phyloP scores from a whole-genome alignment of 306 rosid genomes.

The Styphnolobium japonicum region DNA sequence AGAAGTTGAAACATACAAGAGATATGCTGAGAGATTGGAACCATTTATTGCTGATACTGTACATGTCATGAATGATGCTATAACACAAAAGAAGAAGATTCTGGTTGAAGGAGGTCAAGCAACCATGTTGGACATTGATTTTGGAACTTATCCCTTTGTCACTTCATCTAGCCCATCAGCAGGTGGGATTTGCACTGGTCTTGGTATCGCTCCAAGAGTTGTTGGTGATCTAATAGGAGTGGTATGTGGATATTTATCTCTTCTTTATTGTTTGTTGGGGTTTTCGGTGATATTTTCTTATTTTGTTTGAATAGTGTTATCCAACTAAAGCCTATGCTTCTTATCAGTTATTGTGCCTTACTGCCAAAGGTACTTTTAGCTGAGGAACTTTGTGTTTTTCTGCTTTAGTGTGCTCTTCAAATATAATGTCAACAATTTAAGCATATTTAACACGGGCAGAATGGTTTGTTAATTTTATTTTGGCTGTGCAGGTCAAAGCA shows the following conservation, averaged over 20 bases:
- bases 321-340: background rate
- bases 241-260: conserved; percentile 48
- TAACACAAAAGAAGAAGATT: conserved; percentile 68
- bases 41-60: conserved; percentile 87
- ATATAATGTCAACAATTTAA: background rate
- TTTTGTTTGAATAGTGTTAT: background rate
- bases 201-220: conserved; percentile 91
- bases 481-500: conserved; percentile 83
- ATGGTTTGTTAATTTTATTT: conserved; percentile 24
- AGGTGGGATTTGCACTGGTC: conserved; percentile 97
- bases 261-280: background rate
- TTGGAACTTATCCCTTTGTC: conserved; percentile 96
- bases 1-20: conserved; percentile 87
- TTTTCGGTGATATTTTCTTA: background rate
- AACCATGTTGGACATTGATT: conserved; percentile 92
- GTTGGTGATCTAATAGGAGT: conserved; percentile 95
- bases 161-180: conserved; percentile 99
- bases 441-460: background rate
- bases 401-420: background rate
- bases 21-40: conserved; percentile 92
- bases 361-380: background rate
- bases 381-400: background rate
- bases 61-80: conserved; percentile 76
- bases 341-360: background rate
- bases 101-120: conserved; percentile 99